Base-by-base conservation (phyloP, 305 asterid species). In the Solanum hybrid region DNA sequence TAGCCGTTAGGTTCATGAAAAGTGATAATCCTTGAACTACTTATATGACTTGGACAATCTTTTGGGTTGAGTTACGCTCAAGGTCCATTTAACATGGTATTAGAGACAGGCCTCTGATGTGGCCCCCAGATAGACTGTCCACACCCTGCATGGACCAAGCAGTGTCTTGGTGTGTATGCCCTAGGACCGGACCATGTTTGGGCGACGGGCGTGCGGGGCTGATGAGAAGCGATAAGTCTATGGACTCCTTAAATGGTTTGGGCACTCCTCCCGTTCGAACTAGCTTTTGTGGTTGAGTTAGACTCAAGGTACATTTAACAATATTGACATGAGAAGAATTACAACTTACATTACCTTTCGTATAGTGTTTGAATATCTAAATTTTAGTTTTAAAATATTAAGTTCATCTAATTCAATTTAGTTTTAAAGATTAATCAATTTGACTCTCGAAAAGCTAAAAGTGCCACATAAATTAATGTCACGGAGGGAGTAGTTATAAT, bases 191-290 rank as follows among this genome's bases (percentile, higher is more conserved):
- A 46, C 64, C 64, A 46, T 46, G 64, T 46, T 46, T 0, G 64
- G 64, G 1, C 3, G 0, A 14, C 1, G 64, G 64, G 1, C 3
- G 0, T 46, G 64, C 1, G 64, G 64, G 64, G 22, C 0, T 24
- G 17, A 69, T 69, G 76, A 24, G 76, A 24, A 69, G 76, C 32
- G 76, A 69, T 69, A 69, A 69, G n/a, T n/a, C n/a, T n/a, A n/a
- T n/a, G 76, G 76, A 69, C 17, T 24, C 8, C 32, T 69, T 69
- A 24, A 2, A 69, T 10, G 76, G 16, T 10, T 69, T 69, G 32
- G 76, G 0, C 0, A 69, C 0, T 24, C 7, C 32, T 24, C 17
- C 76, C 76, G n/a, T n/a, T n/a, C n/a, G 76, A 24, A 12, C 32
- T 69, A 69, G 1, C 14, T 69, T 24, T 69, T 69, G 16, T 0